These are phyloP conservation scores for Rhodamnia rubescens DNA, from an alignment of 345 rosid genomes.

Conservation along the genomic window DNA sequence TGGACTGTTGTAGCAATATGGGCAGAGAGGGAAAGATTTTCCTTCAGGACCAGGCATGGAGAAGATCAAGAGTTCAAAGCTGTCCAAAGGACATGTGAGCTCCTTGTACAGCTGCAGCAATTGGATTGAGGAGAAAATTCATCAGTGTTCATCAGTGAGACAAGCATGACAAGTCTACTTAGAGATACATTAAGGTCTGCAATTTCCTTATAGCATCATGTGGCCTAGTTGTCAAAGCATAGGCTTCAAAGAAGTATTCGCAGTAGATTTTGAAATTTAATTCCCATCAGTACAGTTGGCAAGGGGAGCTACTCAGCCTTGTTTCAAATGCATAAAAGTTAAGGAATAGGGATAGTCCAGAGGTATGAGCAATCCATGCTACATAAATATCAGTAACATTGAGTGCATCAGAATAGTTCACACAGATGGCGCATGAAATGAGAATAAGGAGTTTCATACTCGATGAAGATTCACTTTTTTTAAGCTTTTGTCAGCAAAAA, in stretches of 20 bases:
- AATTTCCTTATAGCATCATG: neutral
- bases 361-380: neutral
- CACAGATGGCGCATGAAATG: neutral
- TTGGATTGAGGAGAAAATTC: neutral
- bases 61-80: constrained; percentile 83
- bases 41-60: constrained; percentile 92
- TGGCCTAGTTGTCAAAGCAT: neutral
- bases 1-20: constrained; percentile 84
- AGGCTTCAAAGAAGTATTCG: neutral
- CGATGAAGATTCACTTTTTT: neutral
- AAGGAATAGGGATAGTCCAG: neutral
- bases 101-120: constrained; percentile 81
- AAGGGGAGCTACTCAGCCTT: neutral
- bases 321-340: neutral
- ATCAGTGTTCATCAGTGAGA: neutral
- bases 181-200: neutral
- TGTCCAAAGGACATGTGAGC: constrained; percentile 83
- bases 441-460: neutral
- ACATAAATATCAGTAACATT: neutral
- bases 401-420: neutral
- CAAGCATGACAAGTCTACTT: neutral
- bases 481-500: neutral
- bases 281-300: neutral
- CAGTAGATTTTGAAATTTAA: neutral
- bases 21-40: constrained; percentile 89